These are phyloP conservation scores for Dicorynia guianensis DNA, from an alignment of 306 rosid genomes.

Conservation along the genomic window DNA sequence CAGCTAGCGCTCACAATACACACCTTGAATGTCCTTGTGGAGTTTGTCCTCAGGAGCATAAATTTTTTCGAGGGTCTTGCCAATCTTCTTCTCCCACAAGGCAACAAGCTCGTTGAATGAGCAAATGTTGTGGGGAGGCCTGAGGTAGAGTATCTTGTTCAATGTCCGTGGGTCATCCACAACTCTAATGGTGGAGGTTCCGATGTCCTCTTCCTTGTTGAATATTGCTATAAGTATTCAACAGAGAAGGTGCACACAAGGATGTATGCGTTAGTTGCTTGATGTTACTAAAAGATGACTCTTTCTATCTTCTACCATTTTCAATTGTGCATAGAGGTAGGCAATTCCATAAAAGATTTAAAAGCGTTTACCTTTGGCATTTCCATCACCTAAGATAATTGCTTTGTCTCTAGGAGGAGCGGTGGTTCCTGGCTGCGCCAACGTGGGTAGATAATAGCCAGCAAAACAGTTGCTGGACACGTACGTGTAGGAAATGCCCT, in stretches of 20 bases:
- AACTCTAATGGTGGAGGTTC: conserved; percentile 55
- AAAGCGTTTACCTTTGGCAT: conserved; percentile 43
- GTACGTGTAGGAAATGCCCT: conserved; percentile 61
- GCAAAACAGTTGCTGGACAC: conserved; percentile 50
- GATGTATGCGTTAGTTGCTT: too few species aligned
- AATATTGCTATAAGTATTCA: conserved; percentile 43
- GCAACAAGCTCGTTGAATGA: conserved; percentile 61
- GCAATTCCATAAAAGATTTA: too few species aligned
- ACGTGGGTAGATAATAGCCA: conserved; percentile 50
- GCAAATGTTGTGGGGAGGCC: conserved; percentile 54
- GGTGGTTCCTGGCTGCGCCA: conserved; percentile 49
- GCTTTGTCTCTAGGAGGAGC: conserved; percentile 64
- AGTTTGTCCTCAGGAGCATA: conserved; percentile 56
- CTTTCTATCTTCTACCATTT: too few species aligned
- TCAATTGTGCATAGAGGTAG: too few species aligned
- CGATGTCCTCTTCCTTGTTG: conserved; percentile 63
- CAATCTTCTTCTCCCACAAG: conserved; percentile 65
- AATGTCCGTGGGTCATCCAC: conserved; percentile 65
- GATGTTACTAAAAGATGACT: too few species aligned
- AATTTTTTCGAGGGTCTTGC: conserved; percentile 19
- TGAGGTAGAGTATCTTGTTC: conserved; percentile 61
- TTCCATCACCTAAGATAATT: conserved; percentile 55
- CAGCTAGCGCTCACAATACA: too few species aligned
- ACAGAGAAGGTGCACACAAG: too few species aligned
- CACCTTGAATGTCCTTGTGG: conserved; percentile 60